Evolutionary conservation across 1,284 basidiomycete species (phyloP), one percentile per base, ranked within the genome.

Genomic region (Xerocomus amazonicus): DNA sequence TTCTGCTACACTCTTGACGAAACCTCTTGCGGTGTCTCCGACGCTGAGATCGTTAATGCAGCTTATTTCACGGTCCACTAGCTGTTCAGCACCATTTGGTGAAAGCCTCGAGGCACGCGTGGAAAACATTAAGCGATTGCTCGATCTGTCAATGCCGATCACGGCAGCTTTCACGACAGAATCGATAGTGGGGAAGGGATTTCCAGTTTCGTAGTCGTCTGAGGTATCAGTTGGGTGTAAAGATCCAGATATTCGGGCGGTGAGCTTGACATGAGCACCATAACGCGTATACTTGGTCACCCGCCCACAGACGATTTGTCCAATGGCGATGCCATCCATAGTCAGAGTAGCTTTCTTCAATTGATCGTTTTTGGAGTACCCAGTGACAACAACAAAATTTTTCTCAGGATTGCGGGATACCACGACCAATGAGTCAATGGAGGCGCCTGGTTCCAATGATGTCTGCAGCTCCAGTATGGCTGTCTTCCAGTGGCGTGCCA

Each of bases 341-440:
- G 80, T 79, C 28, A 92, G 61, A 1, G 77, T 64, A 4, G 65
- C 65, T 66, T 83, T 81, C 60, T 77, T 70, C 3, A 74, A 63
- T 4, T 75, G 53, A n/a, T 74, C 58, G 17, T 68, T 64, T 62
- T 80, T 81, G 4, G 82, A 83, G 56, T 78, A 80, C 53, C 83
- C 87, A 53, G 87, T 87, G 41, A 96, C 89, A 53, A 97, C 87
- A 51, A 97, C 87, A 50, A 98, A 77, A 12, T 86, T 84, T 59
- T 92, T 93, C 58, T 91, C 92, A 1, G 83, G 74, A 65, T 93
- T 94, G 60, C 92, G 89, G n/a, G 91, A 89, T 23, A 94, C 88
- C 16, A 99, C 90, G 4, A 91, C 81, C 6, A 99, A 76, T 43
- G 90, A 85, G 12, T 84, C 74, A 19, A 99, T 69, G 55, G 77